Conservation (phyloP, 495 filamentous ascomycete genomes). For the Tuber umbilicatum region DNA sequence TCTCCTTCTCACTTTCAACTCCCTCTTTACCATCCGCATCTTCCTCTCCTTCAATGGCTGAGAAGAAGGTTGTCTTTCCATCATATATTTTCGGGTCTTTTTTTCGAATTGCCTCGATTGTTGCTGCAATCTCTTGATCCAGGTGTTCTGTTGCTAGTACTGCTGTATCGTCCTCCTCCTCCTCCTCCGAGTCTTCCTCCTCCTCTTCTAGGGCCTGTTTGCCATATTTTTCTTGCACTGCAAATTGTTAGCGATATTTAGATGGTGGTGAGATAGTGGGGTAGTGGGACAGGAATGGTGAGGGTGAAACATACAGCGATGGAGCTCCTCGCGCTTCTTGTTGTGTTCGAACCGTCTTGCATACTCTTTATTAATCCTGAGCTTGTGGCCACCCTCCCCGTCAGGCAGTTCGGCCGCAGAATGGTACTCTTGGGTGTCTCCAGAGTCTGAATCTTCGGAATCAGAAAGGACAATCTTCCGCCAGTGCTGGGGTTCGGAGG, state of each 20-base stretch:
- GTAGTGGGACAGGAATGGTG: neutral
- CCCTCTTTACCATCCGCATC: slow-evolving; percentile 41
- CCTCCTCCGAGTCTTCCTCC: slow-evolving; percentile 51
- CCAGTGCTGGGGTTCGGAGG: neutral
- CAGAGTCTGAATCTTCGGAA: slow-evolving; percentile 19
- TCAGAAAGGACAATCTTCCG: slow-evolving; percentile 30
- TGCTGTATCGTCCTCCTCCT: slow-evolving; percentile 85
- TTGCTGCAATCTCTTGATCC: slow-evolving; percentile 78
- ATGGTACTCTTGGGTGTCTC: slow-evolving; percentile 21
- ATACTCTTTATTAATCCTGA: slow-evolving; percentile 73
- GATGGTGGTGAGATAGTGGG: slow-evolving; percentile 6
- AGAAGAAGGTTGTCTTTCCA: slow-evolving; percentile 67
- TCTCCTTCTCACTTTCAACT: slow-evolving; percentile 54
- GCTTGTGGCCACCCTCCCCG: slow-evolving; percentile 52
- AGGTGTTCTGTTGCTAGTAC: slow-evolving; percentile 71
- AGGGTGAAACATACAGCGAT: slow-evolving; percentile 56
- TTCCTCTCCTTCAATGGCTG: slow-evolving; percentile 50
- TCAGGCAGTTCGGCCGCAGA: slow-evolving; percentile 25
- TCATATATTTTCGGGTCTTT: slow-evolving; percentile 92
- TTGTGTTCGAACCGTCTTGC: slow-evolving; percentile 89
- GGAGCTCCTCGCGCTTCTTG: slow-evolving; percentile 85
- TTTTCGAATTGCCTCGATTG: slow-evolving; percentile 72
- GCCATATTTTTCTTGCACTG: slow-evolving; percentile 84
- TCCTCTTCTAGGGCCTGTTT: slow-evolving; percentile 42
- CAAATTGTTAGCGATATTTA: slow-evolving; percentile 12